These are phyloP conservation scores for Ophiostoma perfectum DNA, from an alignment of 2,329 filamentous ascomycete genomes.

Conservation along the genomic window DNA sequence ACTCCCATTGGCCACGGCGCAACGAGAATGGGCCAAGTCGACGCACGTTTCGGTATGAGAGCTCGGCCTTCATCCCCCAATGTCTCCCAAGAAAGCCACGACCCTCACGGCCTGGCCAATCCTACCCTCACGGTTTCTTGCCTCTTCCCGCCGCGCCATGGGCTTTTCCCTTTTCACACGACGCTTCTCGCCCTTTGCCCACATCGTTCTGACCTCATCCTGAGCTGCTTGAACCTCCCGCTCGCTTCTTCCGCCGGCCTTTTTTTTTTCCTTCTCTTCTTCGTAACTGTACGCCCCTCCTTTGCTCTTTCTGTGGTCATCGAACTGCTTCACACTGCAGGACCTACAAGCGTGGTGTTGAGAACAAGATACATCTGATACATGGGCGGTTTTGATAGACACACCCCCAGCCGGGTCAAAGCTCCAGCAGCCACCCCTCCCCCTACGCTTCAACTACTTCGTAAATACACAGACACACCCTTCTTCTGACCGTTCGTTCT, in stretches of 20 bases:
- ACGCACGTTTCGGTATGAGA: conserved; percentile 25
- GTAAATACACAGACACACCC: neutral
- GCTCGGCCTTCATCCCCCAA: conserved; percentile 18
- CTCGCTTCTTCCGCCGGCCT: neutral
- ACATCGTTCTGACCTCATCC: too few species aligned
- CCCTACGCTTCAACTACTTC: neutral
- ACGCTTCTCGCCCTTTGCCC: neutral
- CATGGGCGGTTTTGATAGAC: neutral
- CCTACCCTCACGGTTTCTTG: neutral
- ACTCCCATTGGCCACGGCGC: conserved; percentile 18
- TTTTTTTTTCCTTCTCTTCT: neutral
- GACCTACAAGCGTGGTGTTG: neutral
- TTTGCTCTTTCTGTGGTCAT: neutral
- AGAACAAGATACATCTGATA: neutral
- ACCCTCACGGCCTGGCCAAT: neutral
- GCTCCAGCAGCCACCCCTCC: neutral
- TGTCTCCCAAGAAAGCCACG: neutral
- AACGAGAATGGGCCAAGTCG: conserved; percentile 18
- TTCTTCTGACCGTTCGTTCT: neutral
- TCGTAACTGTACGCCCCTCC: neutral
- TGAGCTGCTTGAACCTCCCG: neutral
- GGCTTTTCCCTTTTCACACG: too few species aligned
- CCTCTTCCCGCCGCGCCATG: neutral
- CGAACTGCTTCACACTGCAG: too few species aligned
- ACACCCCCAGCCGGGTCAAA: neutral